These are phyloP conservation scores for Curvularia sp. DNA, from an alignment of 2,329 filamentous ascomycete genomes.

Conservation along the genomic window DNA sequence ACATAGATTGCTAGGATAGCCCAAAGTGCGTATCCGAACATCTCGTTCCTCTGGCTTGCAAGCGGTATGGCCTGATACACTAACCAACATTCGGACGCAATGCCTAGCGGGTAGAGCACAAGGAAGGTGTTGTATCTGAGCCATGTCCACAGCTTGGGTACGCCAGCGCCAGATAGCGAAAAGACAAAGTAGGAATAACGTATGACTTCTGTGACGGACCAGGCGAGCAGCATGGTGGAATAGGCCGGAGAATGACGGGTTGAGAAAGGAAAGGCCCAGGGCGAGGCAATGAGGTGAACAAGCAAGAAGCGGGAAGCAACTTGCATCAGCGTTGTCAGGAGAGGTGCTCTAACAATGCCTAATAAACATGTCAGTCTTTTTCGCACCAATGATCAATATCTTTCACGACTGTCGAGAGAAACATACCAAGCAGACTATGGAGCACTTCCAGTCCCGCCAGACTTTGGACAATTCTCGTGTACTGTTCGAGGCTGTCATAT, in stretches of 20 bases:
- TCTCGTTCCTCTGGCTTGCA: conserved; percentile 59
- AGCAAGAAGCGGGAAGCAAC: conserved; percentile 86
- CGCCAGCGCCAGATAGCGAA: conserved; percentile 64
- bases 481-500: conserved; percentile 68
- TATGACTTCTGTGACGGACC: conserved; percentile 90
- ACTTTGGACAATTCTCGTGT: conserved; percentile 82
- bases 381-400: background rate
- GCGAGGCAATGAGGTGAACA: conserved; percentile 82
- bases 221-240: conserved; percentile 81
- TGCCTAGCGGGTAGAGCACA: conserved; percentile 90
- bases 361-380: background rate
- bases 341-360: conserved; percentile 85
- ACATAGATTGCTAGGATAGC: conserved; percentile 77
- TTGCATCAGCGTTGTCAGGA: conserved; percentile 88
- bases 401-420: too few relatives aligned
- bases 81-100: conserved; percentile 83
- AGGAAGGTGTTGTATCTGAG: conserved; percentile 91
- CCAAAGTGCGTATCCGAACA: conserved; percentile 67
- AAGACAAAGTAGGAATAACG: conserved; percentile 91
- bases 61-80: conserved; percentile 74
- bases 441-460: conserved; percentile 82
- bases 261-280: conserved; percentile 68
- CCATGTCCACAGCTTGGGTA: conserved; percentile 75
- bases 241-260: conserved; percentile 67
- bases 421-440: conserved; percentile 77